A percentile compares a stretch with the other conserved stretches of the same genome.
Evolutionary conservation across 495 filamentous ascomycete species (phyloP).

Genomic region (Hypoxylon fragiforme): DNA sequence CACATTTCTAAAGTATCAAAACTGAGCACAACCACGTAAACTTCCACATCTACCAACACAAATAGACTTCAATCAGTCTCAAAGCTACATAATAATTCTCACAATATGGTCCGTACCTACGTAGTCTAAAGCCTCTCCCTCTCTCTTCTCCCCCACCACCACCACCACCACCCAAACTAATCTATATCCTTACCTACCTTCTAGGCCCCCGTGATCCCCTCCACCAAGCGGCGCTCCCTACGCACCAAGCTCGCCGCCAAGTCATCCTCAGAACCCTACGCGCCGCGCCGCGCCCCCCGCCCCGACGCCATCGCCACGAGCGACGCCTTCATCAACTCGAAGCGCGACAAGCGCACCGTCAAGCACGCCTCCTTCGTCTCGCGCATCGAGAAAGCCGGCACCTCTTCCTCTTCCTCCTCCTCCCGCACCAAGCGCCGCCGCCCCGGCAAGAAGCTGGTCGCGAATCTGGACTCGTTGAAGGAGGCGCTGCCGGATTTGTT

Average conservation of each 20-base stretch:
- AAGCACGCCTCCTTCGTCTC: slow-evolving; percentile 76
- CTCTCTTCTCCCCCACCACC: neutral
- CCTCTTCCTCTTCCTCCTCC: too few relatives aligned
- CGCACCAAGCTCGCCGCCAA: slow-evolving; percentile 45
- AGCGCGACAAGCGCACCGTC: slow-evolving; percentile 76
- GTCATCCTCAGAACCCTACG: slow-evolving; percentile 29
- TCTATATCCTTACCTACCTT: too few relatives aligned
- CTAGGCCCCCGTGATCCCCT: slow-evolving; percentile 50
- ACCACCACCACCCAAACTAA: too few relatives aligned
- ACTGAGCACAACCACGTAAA: neutral
- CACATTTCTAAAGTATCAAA: neutral
- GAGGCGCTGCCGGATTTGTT: slow-evolving; percentile 69
- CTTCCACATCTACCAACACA: neutral
- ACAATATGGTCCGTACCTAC: neutral
- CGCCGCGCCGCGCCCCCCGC: slow-evolving; percentile 48
- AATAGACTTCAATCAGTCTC: too few relatives aligned
- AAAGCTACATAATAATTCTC: too few relatives aligned
- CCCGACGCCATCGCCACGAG: slow-evolving; percentile 39
- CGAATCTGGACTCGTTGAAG: slow-evolving; percentile 76
- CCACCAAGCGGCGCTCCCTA: slow-evolving; percentile 50
- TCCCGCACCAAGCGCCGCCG: slow-evolving; percentile 71
- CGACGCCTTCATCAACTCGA: slow-evolving; percentile 62
- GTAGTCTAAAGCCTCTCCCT: neutral
- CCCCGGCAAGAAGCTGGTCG: slow-evolving; percentile 71
- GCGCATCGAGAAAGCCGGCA: slow-evolving; percentile 66